Conservation (phyloP, 1,284 basidiomycete genomes). For the Sporisorium iseilematis-ciliati region DNA sequence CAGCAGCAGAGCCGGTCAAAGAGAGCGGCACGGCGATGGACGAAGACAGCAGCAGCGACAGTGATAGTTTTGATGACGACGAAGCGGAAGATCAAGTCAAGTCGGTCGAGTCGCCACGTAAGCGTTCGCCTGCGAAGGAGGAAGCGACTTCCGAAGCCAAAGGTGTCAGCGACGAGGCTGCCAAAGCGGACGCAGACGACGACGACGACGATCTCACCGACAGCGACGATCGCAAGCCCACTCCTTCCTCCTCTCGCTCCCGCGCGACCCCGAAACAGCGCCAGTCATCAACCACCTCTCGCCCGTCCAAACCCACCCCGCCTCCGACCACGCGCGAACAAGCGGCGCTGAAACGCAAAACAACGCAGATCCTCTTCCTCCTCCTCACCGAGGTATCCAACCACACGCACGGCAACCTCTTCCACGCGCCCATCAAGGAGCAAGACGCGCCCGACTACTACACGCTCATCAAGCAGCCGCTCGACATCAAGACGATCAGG, state of each 20-base stretch:
- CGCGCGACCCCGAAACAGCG: neutral
- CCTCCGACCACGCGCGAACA: slow-evolving; percentile 38
- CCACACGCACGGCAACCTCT: slow-evolving; percentile 67
- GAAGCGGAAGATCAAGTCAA: slow-evolving; percentile 39
- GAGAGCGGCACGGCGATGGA: slow-evolving; percentile 18
- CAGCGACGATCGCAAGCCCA: slow-evolving; percentile 8
- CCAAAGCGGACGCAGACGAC: slow-evolving; percentile 1
- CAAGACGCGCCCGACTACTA: slow-evolving; percentile 67
- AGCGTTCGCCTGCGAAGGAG: slow-evolving; percentile 16
- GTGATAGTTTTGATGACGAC: slow-evolving; percentile 19
- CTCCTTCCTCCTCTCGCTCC: neutral
- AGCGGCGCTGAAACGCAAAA: slow-evolving; percentile 53
- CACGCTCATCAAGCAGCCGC: slow-evolving; percentile 56
- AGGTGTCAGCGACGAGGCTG: neutral
- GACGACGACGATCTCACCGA: slow-evolving; percentile 6
- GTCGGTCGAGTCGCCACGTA: slow-evolving; percentile 16
- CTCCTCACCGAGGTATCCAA: slow-evolving; percentile 64
- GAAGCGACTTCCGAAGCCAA: neutral
- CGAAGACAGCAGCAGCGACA: slow-evolving; percentile 7
- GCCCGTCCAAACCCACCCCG: slow-evolving; percentile 8
- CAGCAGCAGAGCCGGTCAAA: slow-evolving; percentile 9
- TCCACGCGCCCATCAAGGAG: slow-evolving; percentile 67
- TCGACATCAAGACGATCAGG: slow-evolving; percentile 67
- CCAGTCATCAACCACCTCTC: neutral
- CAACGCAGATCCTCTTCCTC: slow-evolving; percentile 60